Percentiles rank a stretch among this genome's conserved stretches.
Evolutionary conservation across 2,329 filamentous ascomycete species (phyloP).

Genomic region (Alternaria ventricosa): DNA sequence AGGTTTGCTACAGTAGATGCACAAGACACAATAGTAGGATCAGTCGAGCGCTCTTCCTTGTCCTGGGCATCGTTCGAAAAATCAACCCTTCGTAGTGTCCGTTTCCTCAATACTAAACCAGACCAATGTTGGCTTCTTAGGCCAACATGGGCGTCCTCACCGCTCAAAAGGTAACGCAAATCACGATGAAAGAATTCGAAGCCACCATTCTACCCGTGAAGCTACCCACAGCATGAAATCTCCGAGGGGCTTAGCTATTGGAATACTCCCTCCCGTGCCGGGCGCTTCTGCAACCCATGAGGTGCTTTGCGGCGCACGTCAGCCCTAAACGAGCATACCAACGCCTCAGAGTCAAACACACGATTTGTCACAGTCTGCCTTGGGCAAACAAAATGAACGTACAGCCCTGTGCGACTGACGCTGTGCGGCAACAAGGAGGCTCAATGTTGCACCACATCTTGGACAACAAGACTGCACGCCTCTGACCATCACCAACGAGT

Average conservation of each 20-base stretch:
- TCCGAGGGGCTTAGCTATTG: conserved; percentile 3
- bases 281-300: conserved; percentile 1
- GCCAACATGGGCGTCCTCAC: background rate
- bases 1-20: background rate
- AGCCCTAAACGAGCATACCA: background rate
- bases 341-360: background rate
- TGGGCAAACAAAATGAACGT: conserved; percentile 2
- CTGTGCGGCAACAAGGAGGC: background rate
- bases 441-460: conserved; percentile 6
- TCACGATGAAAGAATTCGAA: background rate
- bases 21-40: background rate
- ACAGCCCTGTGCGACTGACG: conserved; percentile 3
- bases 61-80: background rate
- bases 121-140: background rate
- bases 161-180: background rate
- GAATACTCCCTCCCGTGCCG: background rate
- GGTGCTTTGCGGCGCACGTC: background rate
- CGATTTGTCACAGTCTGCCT: conserved; percentile 9
- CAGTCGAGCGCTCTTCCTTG: background rate
- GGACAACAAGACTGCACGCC: background rate
- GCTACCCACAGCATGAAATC: background rate
- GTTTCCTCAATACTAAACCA: background rate
- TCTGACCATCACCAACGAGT: background rate
- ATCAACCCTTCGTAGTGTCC: background rate
- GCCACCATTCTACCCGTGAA: conserved; percentile 1